Evolutionary conservation across 139 green algal species (phyloP).

Genomic region (Astrephomene gubernaculifera): DNA sequence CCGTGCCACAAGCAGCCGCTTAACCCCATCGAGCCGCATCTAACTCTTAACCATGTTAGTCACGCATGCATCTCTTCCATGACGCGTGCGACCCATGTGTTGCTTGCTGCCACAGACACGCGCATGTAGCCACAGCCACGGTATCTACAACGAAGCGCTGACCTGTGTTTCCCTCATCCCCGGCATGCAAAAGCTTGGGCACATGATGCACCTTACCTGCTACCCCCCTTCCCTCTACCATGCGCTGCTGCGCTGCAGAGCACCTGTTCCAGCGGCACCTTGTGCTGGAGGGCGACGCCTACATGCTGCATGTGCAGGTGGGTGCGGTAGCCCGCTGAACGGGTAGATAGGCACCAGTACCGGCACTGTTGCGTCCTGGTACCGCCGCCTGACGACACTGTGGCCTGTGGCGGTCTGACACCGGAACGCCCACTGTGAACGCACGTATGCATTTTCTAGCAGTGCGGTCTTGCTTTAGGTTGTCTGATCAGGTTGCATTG

Average conservation of each 20-base stretch:
- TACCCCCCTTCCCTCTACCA: background rate
- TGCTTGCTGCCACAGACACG: too few relatives aligned
- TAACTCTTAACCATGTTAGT: too few relatives aligned
- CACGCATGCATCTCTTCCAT: background rate
- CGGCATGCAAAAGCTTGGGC: background rate
- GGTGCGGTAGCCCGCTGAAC: background rate
- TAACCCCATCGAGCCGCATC: too few relatives aligned
- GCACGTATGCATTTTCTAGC: background rate
- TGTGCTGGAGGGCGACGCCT: constrained; percentile 38
- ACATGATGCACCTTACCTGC: background rate
- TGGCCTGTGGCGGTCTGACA: too few relatives aligned
- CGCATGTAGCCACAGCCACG: too few relatives aligned
- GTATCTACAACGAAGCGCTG: too few relatives aligned
- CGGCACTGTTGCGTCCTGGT: background rate
- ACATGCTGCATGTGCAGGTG: constrained; percentile 50
- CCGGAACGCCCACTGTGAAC: background rate
- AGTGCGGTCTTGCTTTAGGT: background rate
- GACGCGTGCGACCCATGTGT: background rate
- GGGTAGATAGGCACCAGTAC: background rate
- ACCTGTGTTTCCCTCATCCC: too few relatives aligned
- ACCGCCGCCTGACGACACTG: too few relatives aligned
- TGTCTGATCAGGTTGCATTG: too few relatives aligned
- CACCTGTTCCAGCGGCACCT: background rate
- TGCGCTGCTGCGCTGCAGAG: background rate
- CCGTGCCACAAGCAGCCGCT: too few relatives aligned